Base-by-base conservation (phyloP, 2,329 filamentous ascomycete genomes). In the Neophaeococcomyces mojaviensis region DNA sequence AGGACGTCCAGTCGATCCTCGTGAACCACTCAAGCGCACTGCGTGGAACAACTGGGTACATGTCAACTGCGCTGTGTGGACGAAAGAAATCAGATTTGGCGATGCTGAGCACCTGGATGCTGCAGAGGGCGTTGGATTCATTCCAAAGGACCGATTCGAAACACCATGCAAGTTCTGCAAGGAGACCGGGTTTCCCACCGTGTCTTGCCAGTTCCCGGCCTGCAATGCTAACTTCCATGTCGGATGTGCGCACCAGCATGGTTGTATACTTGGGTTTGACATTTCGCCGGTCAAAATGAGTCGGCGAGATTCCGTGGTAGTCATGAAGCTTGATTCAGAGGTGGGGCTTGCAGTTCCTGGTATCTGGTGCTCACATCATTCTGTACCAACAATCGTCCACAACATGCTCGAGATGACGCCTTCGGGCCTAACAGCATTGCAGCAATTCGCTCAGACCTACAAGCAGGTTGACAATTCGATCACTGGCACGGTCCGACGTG, bases 41-140 rank as follows among this genome's bases (percentile, higher is more conserved):
- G 86, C 85, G 3, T 88, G 94, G 62, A 97, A 97, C 68, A 97
- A 97, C 60, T 98, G 92, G 92, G 87, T 96, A 13, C 92, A 98
- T 62, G 88, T 97, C 22, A 83, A 84, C 31, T 98, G 92, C 61
- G 89, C 92, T 1, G 73, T 95, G 15, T 97, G 87, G 81, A 89
- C 85, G 9, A 82, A 88, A 0, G 92, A 98, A 65, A 83, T 95
- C 58, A 92, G 89, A 60, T 98, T 96, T 64, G 89, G 86, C 51
- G 86, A 86, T 57, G 84, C 88, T 15, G 81, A 82, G 58, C 80
- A 84, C 15, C 70, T 98, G 28, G 85, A 88, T 56, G 84, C 88
- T 26, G 88, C 86, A 2, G 92, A 98, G 67, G 90, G 90, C 16
- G 88, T 98, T 53, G 84, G 86, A 3, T 82, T 85, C 5, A 89